These are phyloP conservation scores for Delphinella strobiligena DNA, from an alignment of 2,329 filamentous ascomycete genomes.

Conservation along the genomic window DNA sequence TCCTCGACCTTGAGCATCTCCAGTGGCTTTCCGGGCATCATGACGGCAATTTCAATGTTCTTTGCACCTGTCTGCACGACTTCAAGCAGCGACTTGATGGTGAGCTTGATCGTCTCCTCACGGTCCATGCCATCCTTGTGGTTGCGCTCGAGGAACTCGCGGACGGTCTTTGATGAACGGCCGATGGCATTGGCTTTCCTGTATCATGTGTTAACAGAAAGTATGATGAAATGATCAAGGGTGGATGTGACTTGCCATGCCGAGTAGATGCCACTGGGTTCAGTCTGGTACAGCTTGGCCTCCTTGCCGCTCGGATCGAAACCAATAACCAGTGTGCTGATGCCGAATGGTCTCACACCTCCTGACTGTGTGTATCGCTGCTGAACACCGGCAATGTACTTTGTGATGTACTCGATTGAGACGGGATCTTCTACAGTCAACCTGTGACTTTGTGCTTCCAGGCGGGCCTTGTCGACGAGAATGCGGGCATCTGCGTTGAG, in stretches of 20 bases:
- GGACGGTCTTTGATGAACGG: slow-evolving; percentile 95
- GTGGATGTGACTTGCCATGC: slow-evolving; percentile 59
- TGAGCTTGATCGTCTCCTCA: slow-evolving; percentile 88
- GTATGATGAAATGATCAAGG: not conserved
- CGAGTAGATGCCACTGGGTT: slow-evolving; percentile 98
- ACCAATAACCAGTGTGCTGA: slow-evolving; percentile 95
- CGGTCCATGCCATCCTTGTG: slow-evolving; percentile 98
- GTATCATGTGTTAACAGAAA: slow-evolving; percentile 3
- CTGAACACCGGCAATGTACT: slow-evolving; percentile 95
- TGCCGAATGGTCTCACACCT: slow-evolving; percentile 96
- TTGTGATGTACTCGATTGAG: slow-evolving; percentile 98
- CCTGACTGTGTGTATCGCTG: slow-evolving; percentile 98
- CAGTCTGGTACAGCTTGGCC: slow-evolving; percentile 90
- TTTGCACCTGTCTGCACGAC: slow-evolving; percentile 98
- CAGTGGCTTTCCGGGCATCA: slow-evolving; percentile 81
- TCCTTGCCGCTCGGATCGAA: slow-evolving; percentile 88
- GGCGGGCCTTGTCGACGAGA: slow-evolving; percentile 90
- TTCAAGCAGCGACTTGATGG: slow-evolving; percentile 95
- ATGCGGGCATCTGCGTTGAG: slow-evolving; percentile 97
- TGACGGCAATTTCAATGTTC: slow-evolving; percentile 98
- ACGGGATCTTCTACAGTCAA: slow-evolving; percentile 95
- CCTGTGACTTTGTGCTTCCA: slow-evolving; percentile 95
- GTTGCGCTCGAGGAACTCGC: slow-evolving; percentile 96
- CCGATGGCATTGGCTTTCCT: slow-evolving; percentile 99
- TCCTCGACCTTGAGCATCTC: slow-evolving; percentile 93